Evolutionary conservation across 225 moss, liverwort and hornwort species (phyloP).

Genomic region (Lunularia cruciata): DNA sequence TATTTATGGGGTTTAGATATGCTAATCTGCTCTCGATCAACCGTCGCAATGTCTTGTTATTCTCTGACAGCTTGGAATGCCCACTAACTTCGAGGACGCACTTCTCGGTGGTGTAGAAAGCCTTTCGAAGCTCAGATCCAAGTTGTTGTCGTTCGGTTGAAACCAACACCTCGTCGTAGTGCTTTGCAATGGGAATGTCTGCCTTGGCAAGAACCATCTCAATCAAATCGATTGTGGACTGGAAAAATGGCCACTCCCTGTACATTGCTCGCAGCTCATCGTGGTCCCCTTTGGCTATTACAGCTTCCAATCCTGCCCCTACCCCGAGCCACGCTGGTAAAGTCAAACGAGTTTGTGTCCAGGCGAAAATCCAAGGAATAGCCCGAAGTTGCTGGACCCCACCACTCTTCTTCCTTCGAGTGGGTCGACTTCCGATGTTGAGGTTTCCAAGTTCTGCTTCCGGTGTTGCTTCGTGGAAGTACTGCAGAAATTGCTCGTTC

Average conservation of each 20-base stretch:
- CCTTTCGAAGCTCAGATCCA: conserved; percentile 62
- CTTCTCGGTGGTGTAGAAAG: conserved; percentile 65
- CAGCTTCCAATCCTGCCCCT: conserved; percentile 71
- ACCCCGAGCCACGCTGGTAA: conserved; percentile 91
- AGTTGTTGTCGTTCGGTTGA: conserved; percentile 59
- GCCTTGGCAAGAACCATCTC: conserved; percentile 96
- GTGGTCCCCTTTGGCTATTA: conserved; percentile 60
- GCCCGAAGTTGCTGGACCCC: conserved; percentile 76
- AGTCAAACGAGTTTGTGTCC: conserved; percentile 83
- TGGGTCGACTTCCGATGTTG: conserved; percentile 84
- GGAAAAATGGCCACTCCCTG: conserved; percentile 91
- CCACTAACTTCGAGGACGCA: conserved; percentile 71
- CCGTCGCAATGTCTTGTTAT: conserved; percentile 81
- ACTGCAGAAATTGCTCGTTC: conserved; percentile 72
- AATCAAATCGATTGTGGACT: conserved; percentile 78
- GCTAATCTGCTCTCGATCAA: conserved; percentile 76
- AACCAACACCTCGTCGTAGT: conserved; percentile 83
- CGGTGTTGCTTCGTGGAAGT: conserved; percentile 92
- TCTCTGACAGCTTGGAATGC: conserved; percentile 79
- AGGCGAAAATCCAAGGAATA: conserved; percentile 93
- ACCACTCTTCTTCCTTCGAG: conserved; percentile 70
- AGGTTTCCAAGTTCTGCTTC: conserved; percentile 88
- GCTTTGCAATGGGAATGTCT: conserved; percentile 84
- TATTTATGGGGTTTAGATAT: conserved; percentile 81
- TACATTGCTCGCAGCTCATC: conserved; percentile 93